phyloP scores from a whole-genome alignment of 495 filamentous ascomycete species.

The Penicillium silybi region DNA sequence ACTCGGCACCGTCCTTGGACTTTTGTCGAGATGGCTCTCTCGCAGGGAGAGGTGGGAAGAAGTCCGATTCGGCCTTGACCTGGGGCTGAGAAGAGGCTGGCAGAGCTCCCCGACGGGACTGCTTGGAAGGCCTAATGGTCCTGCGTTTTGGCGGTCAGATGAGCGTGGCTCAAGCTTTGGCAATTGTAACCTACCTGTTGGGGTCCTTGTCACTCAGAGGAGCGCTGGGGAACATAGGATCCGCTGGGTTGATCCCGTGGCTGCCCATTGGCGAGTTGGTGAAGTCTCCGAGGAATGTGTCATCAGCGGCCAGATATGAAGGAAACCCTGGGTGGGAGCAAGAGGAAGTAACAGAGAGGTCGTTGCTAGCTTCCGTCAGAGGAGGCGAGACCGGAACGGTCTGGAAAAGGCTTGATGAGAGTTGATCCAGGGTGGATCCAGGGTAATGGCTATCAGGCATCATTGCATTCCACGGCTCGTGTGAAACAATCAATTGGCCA shows the following conservation, averaged over 20 bases:
- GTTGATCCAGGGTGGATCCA: conserved; percentile 39
- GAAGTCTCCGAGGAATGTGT: conserved; percentile 37
- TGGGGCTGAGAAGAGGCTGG: conserved; percentile 31
- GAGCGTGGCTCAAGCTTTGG: not conserved
- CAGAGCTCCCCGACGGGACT: conserved; percentile 34
- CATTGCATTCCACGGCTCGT: conserved; percentile 41
- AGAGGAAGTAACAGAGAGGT: conserved; percentile 43
- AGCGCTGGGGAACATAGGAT: conserved; percentile 40
- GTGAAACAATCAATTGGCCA: conserved; percentile 32
- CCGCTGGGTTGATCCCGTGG: conserved; percentile 40
- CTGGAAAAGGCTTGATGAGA: conserved; percentile 36
- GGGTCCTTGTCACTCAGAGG: conserved; percentile 43
- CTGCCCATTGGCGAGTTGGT: conserved; percentile 33
- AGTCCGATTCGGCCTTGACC: conserved; percentile 37
- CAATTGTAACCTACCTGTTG: conserved; percentile 37
- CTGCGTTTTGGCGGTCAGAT: conserved; percentile 26
- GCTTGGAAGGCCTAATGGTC: conserved; percentile 39
- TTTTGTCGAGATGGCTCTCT: conserved; percentile 38
- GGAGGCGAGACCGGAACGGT: conserved; percentile 43
- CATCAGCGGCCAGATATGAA: conserved; percentile 38
- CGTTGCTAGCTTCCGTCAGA: conserved; percentile 45
- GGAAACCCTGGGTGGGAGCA: conserved; percentile 42
- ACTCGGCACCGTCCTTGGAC: conserved; percentile 45
- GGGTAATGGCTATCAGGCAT: conserved; percentile 37
- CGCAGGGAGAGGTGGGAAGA: conserved; percentile 35